phyloP scores from a whole-genome alignment of 2,329 filamentous ascomycete species.

The Fusarium aywerte region DNA sequence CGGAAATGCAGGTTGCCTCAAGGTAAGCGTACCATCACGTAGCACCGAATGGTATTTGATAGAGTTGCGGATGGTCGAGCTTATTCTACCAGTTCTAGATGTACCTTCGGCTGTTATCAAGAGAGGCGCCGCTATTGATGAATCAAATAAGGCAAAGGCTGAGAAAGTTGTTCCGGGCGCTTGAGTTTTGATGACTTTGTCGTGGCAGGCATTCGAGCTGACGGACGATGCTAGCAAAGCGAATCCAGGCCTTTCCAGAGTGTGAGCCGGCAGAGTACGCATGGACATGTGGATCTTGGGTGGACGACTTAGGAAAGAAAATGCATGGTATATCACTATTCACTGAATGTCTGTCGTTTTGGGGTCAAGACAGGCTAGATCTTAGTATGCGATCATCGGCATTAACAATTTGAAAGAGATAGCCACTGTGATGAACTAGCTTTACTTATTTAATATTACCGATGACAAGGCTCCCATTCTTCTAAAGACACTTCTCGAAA shows the following conservation, averaged over 20 bases:
- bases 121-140: conserved; percentile 1
- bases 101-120: not conserved
- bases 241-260: not conserved
- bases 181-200: not conserved
- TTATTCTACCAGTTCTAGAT: not conserved
- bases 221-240: fast-evolving
- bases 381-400: too few species aligned
- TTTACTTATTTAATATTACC: too few species aligned
- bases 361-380: too few species aligned
- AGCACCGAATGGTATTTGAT: not conserved
- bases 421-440: too few species aligned
- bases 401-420: too few species aligned
- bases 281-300: too few species aligned
- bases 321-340: too few species aligned
- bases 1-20: not conserved
- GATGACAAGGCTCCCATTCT: too few species aligned
- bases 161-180: not conserved
- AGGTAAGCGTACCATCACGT: not conserved
- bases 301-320: too few species aligned
- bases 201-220: not conserved
- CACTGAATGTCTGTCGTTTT: too few species aligned
- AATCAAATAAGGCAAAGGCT: not conserved
- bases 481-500: too few species aligned
- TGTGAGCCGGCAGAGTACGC: too few species aligned
- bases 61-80: not conserved